phyloP scores from a whole-genome alignment of 1,139 yeast species.

The Saccharomyces hybrid region DNA sequence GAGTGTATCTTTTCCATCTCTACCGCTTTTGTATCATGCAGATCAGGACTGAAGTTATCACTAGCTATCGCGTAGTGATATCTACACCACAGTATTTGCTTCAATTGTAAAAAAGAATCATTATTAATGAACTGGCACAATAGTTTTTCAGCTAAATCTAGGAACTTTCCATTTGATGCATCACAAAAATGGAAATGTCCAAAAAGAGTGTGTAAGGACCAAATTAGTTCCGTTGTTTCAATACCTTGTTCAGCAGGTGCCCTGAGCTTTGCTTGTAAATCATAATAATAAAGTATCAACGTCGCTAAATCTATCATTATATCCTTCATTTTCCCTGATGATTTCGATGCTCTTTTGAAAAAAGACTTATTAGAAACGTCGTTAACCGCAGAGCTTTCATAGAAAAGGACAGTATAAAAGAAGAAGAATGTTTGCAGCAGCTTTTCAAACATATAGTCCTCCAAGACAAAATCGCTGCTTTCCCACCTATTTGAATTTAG shows the following conservation, averaged over 20 bases:
- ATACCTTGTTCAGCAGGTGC: slow-evolving; percentile 18
- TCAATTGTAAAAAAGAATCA: slow-evolving; percentile 47
- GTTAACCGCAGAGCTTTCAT: slow-evolving; percentile 33
- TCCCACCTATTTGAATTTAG: slow-evolving; percentile 10
- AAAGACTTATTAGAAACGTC: slow-evolving; percentile 22
- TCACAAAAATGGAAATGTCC: slow-evolving; percentile 69
- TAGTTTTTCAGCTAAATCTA: slow-evolving; percentile 51
- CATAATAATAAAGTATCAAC: slow-evolving; percentile 33
- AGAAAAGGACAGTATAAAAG: slow-evolving; percentile 37
- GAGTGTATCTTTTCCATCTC: slow-evolving; percentile 46
- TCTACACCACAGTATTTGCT: slow-evolving; percentile 72
- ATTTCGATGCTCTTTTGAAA: slow-evolving; percentile 28
- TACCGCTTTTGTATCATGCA: slow-evolving; percentile 52
- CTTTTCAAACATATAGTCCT: slow-evolving; percentile 23
- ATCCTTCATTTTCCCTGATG: slow-evolving; percentile 44
- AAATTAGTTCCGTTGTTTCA: slow-evolving; percentile 33
- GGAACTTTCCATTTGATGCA: slow-evolving; percentile 52
- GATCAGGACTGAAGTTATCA: slow-evolving; percentile 53
- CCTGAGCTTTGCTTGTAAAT: slow-evolving; percentile 23
- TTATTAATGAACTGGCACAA: slow-evolving; percentile 41
- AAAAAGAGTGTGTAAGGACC: slow-evolving; percentile 61
- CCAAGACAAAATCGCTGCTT: neutral
- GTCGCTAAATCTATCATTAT: slow-evolving; percentile 41
- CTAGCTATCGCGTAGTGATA: slow-evolving; percentile 60
- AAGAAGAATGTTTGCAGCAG: slow-evolving; percentile 35